Base-by-base conservation (phyloP, 2,329 filamentous ascomycete genomes). In the Exophiala lecanii-corni region DNA sequence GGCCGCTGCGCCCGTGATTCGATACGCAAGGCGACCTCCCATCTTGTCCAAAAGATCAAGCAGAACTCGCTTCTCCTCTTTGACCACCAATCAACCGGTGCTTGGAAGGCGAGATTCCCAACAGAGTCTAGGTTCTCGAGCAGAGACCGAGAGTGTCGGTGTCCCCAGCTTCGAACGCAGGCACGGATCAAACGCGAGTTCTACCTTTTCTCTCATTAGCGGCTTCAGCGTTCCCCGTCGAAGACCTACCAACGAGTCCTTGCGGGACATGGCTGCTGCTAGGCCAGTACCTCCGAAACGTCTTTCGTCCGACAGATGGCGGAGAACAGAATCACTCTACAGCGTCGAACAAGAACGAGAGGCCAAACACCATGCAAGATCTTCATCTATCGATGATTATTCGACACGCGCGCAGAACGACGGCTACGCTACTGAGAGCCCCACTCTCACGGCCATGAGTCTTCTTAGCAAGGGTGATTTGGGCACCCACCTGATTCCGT, bases 401-500 rank as follows among this genome's bases (percentile, higher is more conserved):
- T 49, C 45, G 4, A 31, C 28, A 7, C 28, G 32, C 15, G 15
- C 18, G 6, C 43, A 41, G 12, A 19, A 36, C 12, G 47, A 45
- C 7, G 36, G 39, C 15, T 32, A 26, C 18, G 32, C 6, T 2
- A 28, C 15, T 10, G 51, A 54, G 7, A 41, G 39, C 36, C 38
- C 47, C 3, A 37, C 48, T 4, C 33, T 38, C 3, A 30, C 32
- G 10, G 36, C 48, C 15, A 25, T 54, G 16, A 49, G 31, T 20
- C 50, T 48, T 15, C 35, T 54, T 13, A 51, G 47, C 32, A 40
- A 49, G 28, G 40, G 43, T 23, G 48, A 54, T 30, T 35, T 52
- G 19, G 49, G 44, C 9, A 49, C 41, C 28, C 49, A 50, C 32
- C 38, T 36, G 58, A 75, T 49, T 78, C 75, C 58, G 76, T 80